These are phyloP conservation scores for Sequoia sempervirens DNA, from an alignment of 75 land plant genomes.

Conservation along the genomic window DNA sequence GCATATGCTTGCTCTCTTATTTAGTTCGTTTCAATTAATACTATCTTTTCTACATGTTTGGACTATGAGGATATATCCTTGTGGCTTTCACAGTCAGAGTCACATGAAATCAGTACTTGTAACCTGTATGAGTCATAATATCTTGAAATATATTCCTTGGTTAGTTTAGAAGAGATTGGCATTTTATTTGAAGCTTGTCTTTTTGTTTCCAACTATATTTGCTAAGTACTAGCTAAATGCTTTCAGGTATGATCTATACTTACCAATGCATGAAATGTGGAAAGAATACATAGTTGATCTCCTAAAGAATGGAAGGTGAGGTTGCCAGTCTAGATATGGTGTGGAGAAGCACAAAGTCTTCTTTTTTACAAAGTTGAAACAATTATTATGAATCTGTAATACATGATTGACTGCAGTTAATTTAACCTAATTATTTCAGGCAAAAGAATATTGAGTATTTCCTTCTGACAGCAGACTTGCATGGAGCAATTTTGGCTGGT, in stretches of 20 bases:
- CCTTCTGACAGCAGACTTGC: constrained; percentile 64
- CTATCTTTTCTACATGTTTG: background rate
- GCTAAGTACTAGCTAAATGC: background rate
- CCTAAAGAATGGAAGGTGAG: constrained; percentile 37
- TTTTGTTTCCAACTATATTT: background rate
- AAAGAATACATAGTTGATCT: constrained; percentile 46
- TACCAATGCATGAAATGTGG: constrained; percentile 78
- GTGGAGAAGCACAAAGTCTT: background rate
- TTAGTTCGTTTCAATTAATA: background rate
- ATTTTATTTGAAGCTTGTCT: background rate
- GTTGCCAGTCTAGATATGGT: background rate
- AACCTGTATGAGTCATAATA: background rate
- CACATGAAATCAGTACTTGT: background rate
- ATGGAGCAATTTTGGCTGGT: constrained; percentile 72
- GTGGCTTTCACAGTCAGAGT: background rate
- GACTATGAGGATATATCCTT: background rate
- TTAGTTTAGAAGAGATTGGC: background rate
- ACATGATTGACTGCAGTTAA: background rate
- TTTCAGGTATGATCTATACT: constrained; percentile 48
- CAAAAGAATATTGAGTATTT: constrained; percentile 36
- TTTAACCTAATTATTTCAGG: constrained; percentile 19
- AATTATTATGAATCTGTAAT: background rate
- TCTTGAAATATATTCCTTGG: background rate
- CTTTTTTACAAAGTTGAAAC: background rate
- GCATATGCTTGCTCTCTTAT: background rate